Percentiles rank a stretch among this genome's conserved stretches.
phyloP scores from a whole-genome alignment of 2,329 filamentous ascomycete species.

The Trichoderma afroharzianum region DNA sequence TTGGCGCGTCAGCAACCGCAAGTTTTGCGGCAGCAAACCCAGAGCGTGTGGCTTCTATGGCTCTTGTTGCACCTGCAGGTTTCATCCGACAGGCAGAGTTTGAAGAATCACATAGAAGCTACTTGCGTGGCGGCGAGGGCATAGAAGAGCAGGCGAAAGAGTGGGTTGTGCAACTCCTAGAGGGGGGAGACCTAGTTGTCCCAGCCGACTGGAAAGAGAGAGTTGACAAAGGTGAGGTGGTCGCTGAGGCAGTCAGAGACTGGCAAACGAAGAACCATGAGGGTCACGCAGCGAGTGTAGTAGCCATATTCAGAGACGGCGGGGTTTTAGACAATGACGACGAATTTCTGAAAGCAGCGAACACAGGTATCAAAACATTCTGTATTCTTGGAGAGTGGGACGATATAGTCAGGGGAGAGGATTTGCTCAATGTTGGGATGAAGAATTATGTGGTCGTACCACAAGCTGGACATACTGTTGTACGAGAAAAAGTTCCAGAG shows the following conservation, averaged over 20 bases:
- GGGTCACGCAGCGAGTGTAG: background rate
- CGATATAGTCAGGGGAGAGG: background rate
- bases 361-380: background rate
- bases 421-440: background rate
- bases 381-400: background rate
- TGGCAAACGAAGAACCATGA: background rate
- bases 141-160: background rate
- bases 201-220: background rate
- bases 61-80: background rate
- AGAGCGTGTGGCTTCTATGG: background rate
- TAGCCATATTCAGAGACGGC: slow-evolving; percentile 3
- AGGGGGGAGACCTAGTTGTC: background rate
- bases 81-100: background rate
- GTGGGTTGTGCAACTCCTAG: background rate
- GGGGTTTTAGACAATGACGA: background rate
- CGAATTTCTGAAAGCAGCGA: background rate
- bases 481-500: background rate
- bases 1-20: background rate
- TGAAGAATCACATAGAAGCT: background rate
- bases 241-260: slow-evolving; percentile 4
- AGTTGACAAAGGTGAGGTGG: background rate
- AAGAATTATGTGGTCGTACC: background rate
- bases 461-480: background rate
- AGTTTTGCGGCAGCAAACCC: background rate
- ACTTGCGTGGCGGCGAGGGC: background rate